Conservation (phyloP, 2,329 filamentous ascomycete species). For the Lachnellula occidentalis region DNA sequence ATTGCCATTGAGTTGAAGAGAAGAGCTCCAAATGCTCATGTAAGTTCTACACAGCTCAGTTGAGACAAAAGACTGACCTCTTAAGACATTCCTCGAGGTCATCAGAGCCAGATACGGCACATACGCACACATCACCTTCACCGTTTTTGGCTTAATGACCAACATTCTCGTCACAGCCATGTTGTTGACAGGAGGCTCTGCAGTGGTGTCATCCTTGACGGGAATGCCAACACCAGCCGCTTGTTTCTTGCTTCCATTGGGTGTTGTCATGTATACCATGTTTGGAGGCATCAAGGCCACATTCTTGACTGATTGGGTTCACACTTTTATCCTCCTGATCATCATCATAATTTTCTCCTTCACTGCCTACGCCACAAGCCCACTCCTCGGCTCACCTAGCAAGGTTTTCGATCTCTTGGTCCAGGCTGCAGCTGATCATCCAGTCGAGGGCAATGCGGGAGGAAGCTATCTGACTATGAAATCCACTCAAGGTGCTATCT, state of each 20-base stretch:
- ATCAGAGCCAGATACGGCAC: conserved; percentile 75
- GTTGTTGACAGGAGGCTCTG: conserved; percentile 78
- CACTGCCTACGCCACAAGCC: conserved; percentile 71
- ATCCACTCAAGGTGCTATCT: conserved; percentile 74
- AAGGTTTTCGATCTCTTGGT: conserved; percentile 75
- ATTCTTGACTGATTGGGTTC: conserved; percentile 65
- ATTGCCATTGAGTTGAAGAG: conserved; percentile 86
- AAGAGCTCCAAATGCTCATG: conserved; percentile 78
- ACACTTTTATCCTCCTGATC: conserved; percentile 77
- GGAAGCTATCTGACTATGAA: conserved; percentile 87
- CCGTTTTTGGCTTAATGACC: conserved; percentile 75
- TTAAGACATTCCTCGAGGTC: conserved; percentile 67
- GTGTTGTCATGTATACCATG: conserved; percentile 75
- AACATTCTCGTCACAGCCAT: conserved; percentile 86
- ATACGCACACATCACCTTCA: conserved; percentile 69
- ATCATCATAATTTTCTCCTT: conserved; percentile 84
- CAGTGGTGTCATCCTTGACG: conserved; percentile 65
- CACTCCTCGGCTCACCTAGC: conserved; percentile 65
- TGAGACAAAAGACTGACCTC: background rate
- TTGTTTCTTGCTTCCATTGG: conserved; percentile 76
- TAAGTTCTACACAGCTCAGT: conserved; percentile 15
- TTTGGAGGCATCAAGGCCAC: conserved; percentile 80
- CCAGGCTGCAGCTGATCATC: conserved; percentile 61
- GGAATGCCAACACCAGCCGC: conserved; percentile 74
- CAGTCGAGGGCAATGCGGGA: conserved; percentile 71